Evolutionary conservation across 2,329 filamentous ascomycete genomes (phyloP), one percentile per base, ranked within the genome.

Genomic region (Colletotrichum sojae): DNA sequence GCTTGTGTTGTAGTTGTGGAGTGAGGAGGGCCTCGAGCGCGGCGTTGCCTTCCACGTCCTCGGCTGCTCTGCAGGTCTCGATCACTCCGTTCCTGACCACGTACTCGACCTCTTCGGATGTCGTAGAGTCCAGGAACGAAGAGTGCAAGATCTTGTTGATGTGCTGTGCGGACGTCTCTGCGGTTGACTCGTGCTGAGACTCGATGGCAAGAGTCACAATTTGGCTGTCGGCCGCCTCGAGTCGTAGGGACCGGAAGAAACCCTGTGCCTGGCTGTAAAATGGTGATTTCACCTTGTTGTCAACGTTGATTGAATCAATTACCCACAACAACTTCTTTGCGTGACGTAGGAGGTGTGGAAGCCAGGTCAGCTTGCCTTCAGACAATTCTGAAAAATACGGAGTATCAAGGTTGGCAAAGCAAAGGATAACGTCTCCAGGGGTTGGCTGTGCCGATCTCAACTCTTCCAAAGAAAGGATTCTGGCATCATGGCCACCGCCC

Each of bases 241-340:
- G 46, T 10, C 46, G 18, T 18, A 49, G 20, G 12, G 46, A 49
- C 1, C 46, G 46, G 46, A 49, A 49, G 46, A 49, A 49, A 6
- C 46, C 46, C 18, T 49, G 46, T 4, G 46, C 46, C n/a, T 49
- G 46, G 20, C 20, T n/a, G 20, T 49, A 49, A 18, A 49, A 49
- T 16, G 46, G 46, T 5, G 9, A 8, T 49, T 22, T 4, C 3
- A 5, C 16, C 10, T 49, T 18, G 2, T 22, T 13, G 6, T 36
- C 31, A 8, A 18, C n/a, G 15, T 9, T 22, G 5, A 4, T 6
- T 10, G 31, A 36, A 36, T 18, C 46, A 12, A 5, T 49, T 2
- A 49, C 20, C 46, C 46, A 49, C n/a, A 49, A 4, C n/a, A 49
- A 49, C 46, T 49, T 49, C 46, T 49, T 49, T 6, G 46, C 18